Conservation (phyloP, 495 filamentous ascomycete genomes). For the Hypoxylon fuscum region DNA sequence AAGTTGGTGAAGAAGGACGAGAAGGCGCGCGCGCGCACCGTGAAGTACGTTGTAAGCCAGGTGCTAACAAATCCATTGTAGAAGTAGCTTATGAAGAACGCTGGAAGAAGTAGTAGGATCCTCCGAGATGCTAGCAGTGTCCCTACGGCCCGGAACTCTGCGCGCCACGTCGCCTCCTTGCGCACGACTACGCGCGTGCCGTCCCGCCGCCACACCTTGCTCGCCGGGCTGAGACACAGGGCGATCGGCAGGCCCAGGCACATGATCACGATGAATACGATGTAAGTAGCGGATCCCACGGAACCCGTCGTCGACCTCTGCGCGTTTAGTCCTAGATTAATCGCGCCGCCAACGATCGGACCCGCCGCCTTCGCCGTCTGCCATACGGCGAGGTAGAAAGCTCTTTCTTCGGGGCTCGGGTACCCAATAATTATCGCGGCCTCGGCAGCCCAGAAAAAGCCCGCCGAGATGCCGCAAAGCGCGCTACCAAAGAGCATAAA, state of each 20-base stretch:
- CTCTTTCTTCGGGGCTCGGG: slow-evolving; percentile 32
- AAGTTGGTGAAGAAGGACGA: slow-evolving; percentile 47
- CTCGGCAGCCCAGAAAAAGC: slow-evolving; percentile 42
- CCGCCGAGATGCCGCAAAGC: slow-evolving; percentile 37
- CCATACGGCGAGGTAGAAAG: slow-evolving; percentile 44
- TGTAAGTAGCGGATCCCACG: slow-evolving; percentile 36
- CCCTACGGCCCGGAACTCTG: slow-evolving; percentile 42
- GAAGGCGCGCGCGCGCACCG: slow-evolving; percentile 47
- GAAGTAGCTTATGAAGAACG: slow-evolving; percentile 49
- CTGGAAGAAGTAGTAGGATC: slow-evolving; percentile 43
- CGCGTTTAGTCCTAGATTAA: slow-evolving; percentile 39
- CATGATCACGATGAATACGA: slow-evolving; percentile 41
- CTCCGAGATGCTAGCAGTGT: slow-evolving; percentile 32
- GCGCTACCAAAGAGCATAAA: slow-evolving; percentile 40
- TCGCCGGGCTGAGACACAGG: slow-evolving; percentile 36
- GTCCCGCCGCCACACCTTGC: slow-evolving; percentile 36
- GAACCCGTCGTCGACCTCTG: slow-evolving; percentile 28
- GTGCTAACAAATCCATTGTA: slow-evolving; percentile 49
- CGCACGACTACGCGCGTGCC: slow-evolving; percentile 37
- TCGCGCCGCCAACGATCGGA: slow-evolving; percentile 39
- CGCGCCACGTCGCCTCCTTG: slow-evolving; percentile 41
- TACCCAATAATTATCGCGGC: slow-evolving; percentile 41
- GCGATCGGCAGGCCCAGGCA: slow-evolving; percentile 37
- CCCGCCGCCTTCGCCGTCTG: slow-evolving; percentile 45
- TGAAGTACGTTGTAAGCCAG: slow-evolving; percentile 47